A percentile compares a stretch with the other conserved stretches of the same genome.
These are phyloP conservation scores for Clavispora carvajalis DNA, from an alignment of 805 yeast species.

Conservation along the genomic window DNA sequence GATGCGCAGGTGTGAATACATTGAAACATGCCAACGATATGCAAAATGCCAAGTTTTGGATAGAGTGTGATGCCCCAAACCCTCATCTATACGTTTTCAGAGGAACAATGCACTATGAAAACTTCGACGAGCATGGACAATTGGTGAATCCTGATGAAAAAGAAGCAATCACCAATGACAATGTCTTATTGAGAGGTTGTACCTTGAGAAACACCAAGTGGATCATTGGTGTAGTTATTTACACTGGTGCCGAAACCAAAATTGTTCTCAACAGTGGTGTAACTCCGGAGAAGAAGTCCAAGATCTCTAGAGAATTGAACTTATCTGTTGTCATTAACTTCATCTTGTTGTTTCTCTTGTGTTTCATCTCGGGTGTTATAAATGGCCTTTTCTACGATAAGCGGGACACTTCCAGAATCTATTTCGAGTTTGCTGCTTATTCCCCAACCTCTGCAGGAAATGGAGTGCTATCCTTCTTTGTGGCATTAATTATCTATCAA, in stretches of 20 bases:
- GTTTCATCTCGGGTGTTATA: constrained; percentile 64
- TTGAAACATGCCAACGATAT: constrained; percentile 56
- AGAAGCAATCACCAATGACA: constrained; percentile 60
- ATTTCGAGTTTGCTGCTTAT: constrained; percentile 58
- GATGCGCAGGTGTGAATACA: constrained; percentile 42
- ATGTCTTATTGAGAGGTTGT: constrained; percentile 66
- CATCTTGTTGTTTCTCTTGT: constrained; percentile 52
- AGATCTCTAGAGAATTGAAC: constrained; percentile 62
- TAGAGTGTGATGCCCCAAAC: constrained; percentile 73
- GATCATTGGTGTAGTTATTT: constrained; percentile 70
- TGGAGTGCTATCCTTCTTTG: constrained; percentile 70
- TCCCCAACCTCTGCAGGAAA: constrained; percentile 57
- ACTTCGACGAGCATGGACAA: constrained; percentile 26
- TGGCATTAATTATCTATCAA: constrained; percentile 70
- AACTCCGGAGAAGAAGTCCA: constrained; percentile 69
- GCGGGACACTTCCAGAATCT: constrained; percentile 40
- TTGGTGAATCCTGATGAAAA: constrained; percentile 31
- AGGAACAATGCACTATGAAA: constrained; percentile 56
- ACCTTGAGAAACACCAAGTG: constrained; percentile 70
- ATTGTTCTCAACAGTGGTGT: constrained; percentile 74
- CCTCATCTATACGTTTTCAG: constrained; percentile 58
- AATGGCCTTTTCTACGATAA: constrained; percentile 60
- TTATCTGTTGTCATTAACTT: constrained; percentile 63
- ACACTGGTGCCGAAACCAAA: constrained; percentile 72
- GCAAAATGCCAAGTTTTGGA: constrained; percentile 50